Conservation (phyloP, 1,284 basidiomycete genomes). For the Baeospora myosura region DNA sequence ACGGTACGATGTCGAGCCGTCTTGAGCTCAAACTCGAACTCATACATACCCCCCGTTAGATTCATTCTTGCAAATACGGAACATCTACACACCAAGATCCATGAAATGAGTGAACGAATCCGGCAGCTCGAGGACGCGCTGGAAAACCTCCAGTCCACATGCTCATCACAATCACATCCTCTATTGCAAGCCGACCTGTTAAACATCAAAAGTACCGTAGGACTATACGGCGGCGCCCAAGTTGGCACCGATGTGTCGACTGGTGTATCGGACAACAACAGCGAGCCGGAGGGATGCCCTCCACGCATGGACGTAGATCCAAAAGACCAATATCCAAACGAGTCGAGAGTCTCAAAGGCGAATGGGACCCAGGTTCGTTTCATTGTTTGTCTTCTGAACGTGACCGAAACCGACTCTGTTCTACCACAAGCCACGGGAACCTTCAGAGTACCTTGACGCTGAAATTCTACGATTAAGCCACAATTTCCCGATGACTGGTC, state of each 20-base stretch:
- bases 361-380: no score
- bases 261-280: constrained; percentile 12
- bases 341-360: no score
- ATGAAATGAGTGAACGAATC: constrained; percentile 59
- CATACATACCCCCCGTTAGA: constrained; percentile 28
- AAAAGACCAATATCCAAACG: no score
- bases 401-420: no score
- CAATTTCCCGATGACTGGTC: no score
- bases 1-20: constrained; percentile 26
- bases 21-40: no score
- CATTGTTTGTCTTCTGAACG: no score
- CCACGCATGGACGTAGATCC: not conserved
- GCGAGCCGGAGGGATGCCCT: not conserved
- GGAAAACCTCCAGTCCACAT: constrained; percentile 21
- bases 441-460: no score
- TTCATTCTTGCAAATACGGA: constrained; percentile 73
- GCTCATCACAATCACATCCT: constrained; percentile 43
- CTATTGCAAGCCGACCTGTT: constrained; percentile 51
- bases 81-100: constrained; percentile 65
- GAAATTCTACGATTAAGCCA: no score
- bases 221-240: constrained; percentile 44
- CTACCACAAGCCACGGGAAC: no score
- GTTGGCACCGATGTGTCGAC: constrained; percentile 11
- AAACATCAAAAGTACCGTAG: constrained; percentile 58
- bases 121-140: constrained; percentile 63